Evolutionary conservation across 805 yeast species (phyloP).

Genomic region (Metschnikowia kunwiensis): DNA sequence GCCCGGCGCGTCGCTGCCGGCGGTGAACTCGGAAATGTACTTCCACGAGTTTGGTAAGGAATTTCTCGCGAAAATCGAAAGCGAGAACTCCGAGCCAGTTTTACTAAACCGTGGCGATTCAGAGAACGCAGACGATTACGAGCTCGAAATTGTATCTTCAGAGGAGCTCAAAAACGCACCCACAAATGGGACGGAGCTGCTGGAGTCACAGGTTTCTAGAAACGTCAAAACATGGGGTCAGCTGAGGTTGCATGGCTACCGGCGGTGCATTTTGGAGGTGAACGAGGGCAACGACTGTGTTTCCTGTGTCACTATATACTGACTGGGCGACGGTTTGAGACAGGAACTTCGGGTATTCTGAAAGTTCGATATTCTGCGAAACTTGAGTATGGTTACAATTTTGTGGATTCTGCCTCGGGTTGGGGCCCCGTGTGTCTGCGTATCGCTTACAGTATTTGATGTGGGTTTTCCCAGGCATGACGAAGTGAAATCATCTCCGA

Average conservation of each 20-base stretch:
- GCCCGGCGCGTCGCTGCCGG: constrained; percentile 6
- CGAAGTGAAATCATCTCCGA: too few species aligned
- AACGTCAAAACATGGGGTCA: constrained; percentile 42
- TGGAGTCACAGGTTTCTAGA: constrained; percentile 8
- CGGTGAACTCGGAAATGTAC: constrained; percentile 28
- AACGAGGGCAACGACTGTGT: constrained; percentile 36
- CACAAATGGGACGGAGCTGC: constrained; percentile 9
- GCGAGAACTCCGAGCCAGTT: constrained; percentile 26
- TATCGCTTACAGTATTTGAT: too few species aligned
- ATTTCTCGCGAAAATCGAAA: constrained; percentile 18
- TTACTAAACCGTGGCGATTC: constrained; percentile 38
- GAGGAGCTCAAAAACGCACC: constrained; percentile 15
- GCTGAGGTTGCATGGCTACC: constrained; percentile 38
- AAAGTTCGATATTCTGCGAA: too few species aligned
- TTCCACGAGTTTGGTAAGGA: constrained; percentile 29
- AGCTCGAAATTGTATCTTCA: constrained; percentile 31
- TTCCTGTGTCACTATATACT: constrained; percentile 38
- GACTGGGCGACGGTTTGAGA: too few species aligned
- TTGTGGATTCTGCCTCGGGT: too few species aligned
- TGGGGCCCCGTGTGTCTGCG: too few species aligned
- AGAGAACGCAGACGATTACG: constrained; percentile 36
- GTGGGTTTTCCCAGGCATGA: too few species aligned
- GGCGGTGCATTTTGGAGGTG: constrained; percentile 43
- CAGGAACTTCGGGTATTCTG: too few species aligned
- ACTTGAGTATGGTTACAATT: too few species aligned